These are phyloP conservation scores for Cryptococcus wingfieldii DNA, from an alignment of 1,284 basidiomycete species.

Conservation along the genomic window DNA sequence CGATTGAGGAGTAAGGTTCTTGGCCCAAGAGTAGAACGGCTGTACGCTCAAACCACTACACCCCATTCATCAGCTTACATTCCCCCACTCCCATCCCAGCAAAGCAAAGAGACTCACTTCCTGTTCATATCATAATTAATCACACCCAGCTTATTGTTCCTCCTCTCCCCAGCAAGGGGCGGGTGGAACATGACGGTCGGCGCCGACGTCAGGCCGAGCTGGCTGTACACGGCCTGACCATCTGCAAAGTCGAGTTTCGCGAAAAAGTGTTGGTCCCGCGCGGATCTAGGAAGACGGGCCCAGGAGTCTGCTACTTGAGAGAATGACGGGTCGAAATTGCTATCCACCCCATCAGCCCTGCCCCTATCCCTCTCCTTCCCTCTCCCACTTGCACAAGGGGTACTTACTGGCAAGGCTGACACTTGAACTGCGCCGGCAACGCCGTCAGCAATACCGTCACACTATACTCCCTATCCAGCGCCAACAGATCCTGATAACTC, in stretches of 20 bases:
- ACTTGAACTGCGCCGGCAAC: conserved; percentile 66
- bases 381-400: background rate
- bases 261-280: conserved; percentile 79
- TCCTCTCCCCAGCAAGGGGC: conserved; percentile 64
- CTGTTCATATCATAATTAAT: conserved; percentile 70
- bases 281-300: conserved; percentile 58
- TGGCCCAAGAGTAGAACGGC: conserved; percentile 71
- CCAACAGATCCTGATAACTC: conserved; percentile 65
- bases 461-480: conserved; percentile 71
- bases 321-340: conserved; percentile 80
- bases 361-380: background rate
- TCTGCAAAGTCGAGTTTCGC: conserved; percentile 83
- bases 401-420: conserved; percentile 51
- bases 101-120: conserved; percentile 51
- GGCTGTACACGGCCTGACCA: conserved; percentile 67
- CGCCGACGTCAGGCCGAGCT: conserved; percentile 68
- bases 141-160: conserved; percentile 54
- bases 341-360: conserved; percentile 38
- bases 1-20: conserved; percentile 55
- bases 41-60: conserved; percentile 71
- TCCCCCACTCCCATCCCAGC: background rate
- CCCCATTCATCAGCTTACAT: conserved; percentile 13
- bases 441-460: conserved; percentile 81
- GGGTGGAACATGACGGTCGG: conserved; percentile 76
- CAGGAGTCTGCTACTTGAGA: conserved; percentile 73